Evolutionary conservation across 2,329 filamentous ascomycete genomes (phyloP).

Genomic region (Aureobasidium sp.): DNA sequence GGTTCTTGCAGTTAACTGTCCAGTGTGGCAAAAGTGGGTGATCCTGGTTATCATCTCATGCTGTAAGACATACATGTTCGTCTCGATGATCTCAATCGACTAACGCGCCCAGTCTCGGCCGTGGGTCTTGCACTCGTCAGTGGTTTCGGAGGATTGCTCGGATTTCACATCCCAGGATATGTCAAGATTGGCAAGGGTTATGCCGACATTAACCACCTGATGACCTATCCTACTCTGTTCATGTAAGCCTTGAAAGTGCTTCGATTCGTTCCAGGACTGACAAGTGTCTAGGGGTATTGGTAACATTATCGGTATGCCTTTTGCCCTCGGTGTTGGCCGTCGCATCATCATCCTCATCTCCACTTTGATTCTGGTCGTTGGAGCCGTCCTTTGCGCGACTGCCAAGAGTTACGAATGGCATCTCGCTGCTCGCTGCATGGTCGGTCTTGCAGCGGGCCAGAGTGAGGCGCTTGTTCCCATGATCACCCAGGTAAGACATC

Average conservation of each 20-base stretch:
- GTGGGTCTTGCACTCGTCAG: constrained; percentile 33
- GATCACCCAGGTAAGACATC: constrained; percentile 24
- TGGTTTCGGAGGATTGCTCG: constrained; percentile 35
- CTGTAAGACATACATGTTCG: background rate
- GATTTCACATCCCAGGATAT: constrained; percentile 36
- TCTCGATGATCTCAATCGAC: background rate
- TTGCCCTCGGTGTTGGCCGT: constrained; percentile 28
- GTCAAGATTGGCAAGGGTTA: constrained; percentile 20
- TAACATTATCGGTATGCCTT: constrained; percentile 30
- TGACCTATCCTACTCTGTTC: constrained; percentile 28
- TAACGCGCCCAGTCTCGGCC: constrained; percentile 28
- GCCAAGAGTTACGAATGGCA: constrained; percentile 20
- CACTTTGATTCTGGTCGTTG: constrained; percentile 22
- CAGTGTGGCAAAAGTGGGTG: constrained; percentile 15
- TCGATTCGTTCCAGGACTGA: background rate
- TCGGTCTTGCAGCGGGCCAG: constrained; percentile 26
- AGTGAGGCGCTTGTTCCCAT: constrained; percentile 22
- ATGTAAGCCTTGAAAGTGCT: constrained; percentile 18
- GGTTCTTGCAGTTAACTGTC: background rate
- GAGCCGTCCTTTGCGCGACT: constrained; percentile 22
- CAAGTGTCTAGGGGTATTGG: constrained; percentile 25
- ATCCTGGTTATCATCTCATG: constrained; percentile 14
- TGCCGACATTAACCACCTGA: constrained; percentile 16
- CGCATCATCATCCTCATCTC: constrained; percentile 27
- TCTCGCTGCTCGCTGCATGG: constrained; percentile 24